phyloP scores from a whole-genome alignment of 441 rosid genomes.

The Breynia disticha region DNA sequence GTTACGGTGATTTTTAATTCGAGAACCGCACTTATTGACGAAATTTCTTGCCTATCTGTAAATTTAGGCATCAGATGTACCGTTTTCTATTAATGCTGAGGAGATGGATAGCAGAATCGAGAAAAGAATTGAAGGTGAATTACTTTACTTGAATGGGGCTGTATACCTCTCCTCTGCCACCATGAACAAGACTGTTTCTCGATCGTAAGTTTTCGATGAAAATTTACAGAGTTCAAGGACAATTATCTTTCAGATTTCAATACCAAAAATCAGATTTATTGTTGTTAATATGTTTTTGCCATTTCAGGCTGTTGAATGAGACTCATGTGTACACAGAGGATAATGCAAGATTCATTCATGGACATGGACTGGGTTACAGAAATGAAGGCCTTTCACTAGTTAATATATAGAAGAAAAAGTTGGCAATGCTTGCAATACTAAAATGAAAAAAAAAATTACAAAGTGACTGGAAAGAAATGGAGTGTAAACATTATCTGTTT shows the following conservation, averaged over 20 bases:
- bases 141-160: conserved; percentile 60
- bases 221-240: too few species aligned
- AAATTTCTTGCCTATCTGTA: background rate
- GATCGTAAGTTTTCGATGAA: conserved; percentile 40
- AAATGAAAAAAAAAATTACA: background rate
- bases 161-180: conserved; percentile 68
- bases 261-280: too few species aligned
- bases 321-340: conserved; percentile 88
- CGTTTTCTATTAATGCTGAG: conserved; percentile 36
- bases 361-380: conserved; percentile 66
- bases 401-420: background rate
- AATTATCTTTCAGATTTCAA: too few species aligned
- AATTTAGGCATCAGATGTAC: conserved; percentile 70
- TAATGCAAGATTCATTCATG: conserved; percentile 79
- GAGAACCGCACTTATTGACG: too few species aligned
- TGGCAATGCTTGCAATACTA: too few species aligned
- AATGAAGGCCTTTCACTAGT: conserved; percentile 15
- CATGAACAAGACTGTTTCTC: conserved; percentile 63
- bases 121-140: conserved; percentile 55
- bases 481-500: too few species aligned
- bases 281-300: background rate
- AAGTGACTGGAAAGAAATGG: too few species aligned
- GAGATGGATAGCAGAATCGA: conserved; percentile 68
- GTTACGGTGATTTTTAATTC: too few species aligned
- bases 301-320: conserved; percentile 67